Conservation (phyloP, 805 yeast species). For the Yarrowia sp. region DNA sequence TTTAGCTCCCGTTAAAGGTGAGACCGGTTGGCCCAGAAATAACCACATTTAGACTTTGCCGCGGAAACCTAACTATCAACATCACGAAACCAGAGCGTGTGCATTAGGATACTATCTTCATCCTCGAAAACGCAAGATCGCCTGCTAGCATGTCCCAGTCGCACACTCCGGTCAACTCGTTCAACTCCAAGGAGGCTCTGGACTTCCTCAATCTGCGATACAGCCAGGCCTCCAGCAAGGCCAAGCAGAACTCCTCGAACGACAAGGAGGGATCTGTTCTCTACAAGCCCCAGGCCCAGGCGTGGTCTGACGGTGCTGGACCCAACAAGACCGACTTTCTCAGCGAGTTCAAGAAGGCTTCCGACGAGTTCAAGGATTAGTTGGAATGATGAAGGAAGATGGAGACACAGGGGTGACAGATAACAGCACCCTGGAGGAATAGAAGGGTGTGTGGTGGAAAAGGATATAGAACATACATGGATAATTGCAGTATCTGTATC, state of each 20-base stretch:
- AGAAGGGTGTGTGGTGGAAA: no score
- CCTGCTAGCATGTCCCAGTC: not conserved
- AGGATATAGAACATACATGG: no score
- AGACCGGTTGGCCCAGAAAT: no score
- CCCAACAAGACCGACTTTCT: slow-evolving; percentile 16
- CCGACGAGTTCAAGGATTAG: slow-evolving; percentile 14
- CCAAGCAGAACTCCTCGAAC: not conserved
- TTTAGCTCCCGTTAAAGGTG: no score
- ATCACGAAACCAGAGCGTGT: not conserved
- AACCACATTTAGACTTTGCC: not conserved
- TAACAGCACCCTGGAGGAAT: no score
- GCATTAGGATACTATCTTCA: not conserved
- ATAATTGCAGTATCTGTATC: no score
- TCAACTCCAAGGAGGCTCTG: slow-evolving; percentile 19
- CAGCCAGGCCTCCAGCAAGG: slow-evolving; percentile 13
- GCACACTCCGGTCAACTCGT: slow-evolving; percentile 23
- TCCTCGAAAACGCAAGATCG: not conserved
- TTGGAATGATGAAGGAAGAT: no score
- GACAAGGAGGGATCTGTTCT: slow-evolving; percentile 1
- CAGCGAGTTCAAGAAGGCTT: slow-evolving; percentile 18
- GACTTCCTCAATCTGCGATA: slow-evolving; percentile 23
- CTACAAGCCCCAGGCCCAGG: slow-evolving; percentile 23
- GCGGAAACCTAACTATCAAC: not conserved
- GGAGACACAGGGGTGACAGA: no score
- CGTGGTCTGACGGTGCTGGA: not conserved